Evolutionary conservation across 495 filamentous ascomycete species (phyloP), one percentile per base, ranked within the genome.

Genomic region (Penicillium antarcticum): DNA sequence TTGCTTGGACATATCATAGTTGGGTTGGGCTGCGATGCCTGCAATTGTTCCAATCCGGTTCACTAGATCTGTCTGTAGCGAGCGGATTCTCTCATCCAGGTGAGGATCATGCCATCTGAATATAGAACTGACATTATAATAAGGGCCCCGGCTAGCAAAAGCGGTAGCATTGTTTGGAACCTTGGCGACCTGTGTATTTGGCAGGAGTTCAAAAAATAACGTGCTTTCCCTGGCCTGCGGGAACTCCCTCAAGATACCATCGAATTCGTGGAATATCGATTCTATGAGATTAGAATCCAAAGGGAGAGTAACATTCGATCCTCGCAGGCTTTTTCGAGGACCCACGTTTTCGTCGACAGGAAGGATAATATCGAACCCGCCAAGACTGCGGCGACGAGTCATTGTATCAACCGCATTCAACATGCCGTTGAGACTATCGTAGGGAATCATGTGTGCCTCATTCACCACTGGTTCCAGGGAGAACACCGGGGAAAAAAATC

Each of bases 401-500:
- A 7, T 36, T 29, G 38, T 31, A 19, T 16, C 14, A 1, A 42
- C 9, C 14, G n/a, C 11, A 4, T 40, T 29, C 14, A 51, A 11
- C 13, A 45, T 44, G 24, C 33, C 17, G 40, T 58, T 58, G 24
- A 58, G 16, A 14, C 40, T 31, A 1, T 24, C 33, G 45, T 73
- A 75, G 1, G 70, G 64, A 26, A 67, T 59, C 55, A 52, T 57
- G 2, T 32, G 35, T 3, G 55, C 50, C 14, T 51, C 48, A 39
- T 70, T 61, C 18, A 48, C 26, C 10, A 68, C 36, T 12, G 68
- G 58, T 0, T 40, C 11, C 14, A 70, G 41, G 1, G 47, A 53
- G 5, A 74, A 45, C 4, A 76, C 46, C 0, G 62, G 63, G 1
- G 34, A 41, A 57, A 74, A 76, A 23, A 74, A 61, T 6, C 23